These are phyloP conservation scores for Globisporangium echinulatum DNA, from an alignment of 352 stramenopile species.

Conservation along the genomic window DNA sequence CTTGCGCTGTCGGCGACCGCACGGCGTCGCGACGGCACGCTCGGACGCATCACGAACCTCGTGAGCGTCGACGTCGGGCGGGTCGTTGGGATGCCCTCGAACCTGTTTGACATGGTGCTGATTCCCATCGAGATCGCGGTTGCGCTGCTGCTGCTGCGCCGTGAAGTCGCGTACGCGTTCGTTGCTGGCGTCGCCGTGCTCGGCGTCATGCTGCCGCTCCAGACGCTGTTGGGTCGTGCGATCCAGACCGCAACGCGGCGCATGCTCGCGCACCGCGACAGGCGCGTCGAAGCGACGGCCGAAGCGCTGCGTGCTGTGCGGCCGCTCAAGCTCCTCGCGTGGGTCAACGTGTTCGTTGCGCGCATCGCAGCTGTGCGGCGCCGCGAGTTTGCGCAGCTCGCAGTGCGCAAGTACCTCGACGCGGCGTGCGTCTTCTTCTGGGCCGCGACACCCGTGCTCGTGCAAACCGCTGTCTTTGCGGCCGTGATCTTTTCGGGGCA, in stretches of 20 bases:
- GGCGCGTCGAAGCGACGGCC: constrained; percentile 57
- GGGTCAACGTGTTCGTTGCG: constrained; percentile 38
- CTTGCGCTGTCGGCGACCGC: constrained; percentile 29
- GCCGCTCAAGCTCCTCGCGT: constrained; percentile 76
- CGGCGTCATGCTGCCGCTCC: constrained; percentile 78
- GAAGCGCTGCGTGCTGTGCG: constrained; percentile 69
- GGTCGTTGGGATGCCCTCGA: constrained; percentile 61
- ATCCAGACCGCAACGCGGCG: constrained; percentile 65
- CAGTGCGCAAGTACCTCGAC: constrained; percentile 83
- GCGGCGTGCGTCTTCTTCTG: constrained; percentile 89
- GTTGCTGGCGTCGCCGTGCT: constrained; percentile 71
- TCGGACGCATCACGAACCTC: constrained; percentile 73
- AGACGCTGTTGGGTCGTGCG: constrained; percentile 66
- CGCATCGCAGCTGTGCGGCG: constrained; percentile 42
- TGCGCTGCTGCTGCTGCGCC: constrained; percentile 62
- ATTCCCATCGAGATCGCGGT: constrained; percentile 72
- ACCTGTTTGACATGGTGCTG: constrained; percentile 75
- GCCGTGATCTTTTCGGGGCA: constrained; percentile 64
- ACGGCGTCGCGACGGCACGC: constrained; percentile 20
- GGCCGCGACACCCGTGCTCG: constrained; percentile 83
- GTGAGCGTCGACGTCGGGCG: constrained; percentile 74
- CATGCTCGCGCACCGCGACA: constrained; percentile 80
- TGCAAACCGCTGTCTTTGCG: constrained; percentile 80
- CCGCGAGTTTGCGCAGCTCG: constrained; percentile 66
- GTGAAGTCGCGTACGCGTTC: constrained; percentile 83